Evolutionary conservation across 208 protist genomes (phyloP).

Genomic region (Wallacemonas sp.): DNA sequence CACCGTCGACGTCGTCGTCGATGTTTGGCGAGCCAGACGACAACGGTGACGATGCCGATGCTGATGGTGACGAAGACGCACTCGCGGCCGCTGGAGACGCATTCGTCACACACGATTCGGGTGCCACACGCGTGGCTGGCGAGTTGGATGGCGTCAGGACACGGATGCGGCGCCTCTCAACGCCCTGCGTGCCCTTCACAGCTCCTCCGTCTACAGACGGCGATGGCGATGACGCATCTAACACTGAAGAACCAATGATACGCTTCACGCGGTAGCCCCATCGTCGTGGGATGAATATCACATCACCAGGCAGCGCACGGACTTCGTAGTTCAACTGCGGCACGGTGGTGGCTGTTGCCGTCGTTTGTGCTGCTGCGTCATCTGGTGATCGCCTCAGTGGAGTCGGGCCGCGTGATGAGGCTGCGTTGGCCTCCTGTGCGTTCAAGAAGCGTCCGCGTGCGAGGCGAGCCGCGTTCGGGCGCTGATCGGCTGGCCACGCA

Average conservation of each 20-base stretch:
- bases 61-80: too few species aligned
- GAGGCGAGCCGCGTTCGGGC: slow-evolving; percentile 31
- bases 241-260: slow-evolving; percentile 49
- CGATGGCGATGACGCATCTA: not conserved
- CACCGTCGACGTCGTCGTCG: not conserved
- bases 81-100: not conserved
- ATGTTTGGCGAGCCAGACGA: too few species aligned
- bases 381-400: not conserved
- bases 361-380: not conserved
- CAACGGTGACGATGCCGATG: too few species aligned
- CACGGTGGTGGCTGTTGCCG: not conserved
- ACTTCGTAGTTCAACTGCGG: slow-evolving; percentile 48
- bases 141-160: not conserved
- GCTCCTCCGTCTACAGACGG: not conserved
- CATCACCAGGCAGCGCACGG: slow-evolving; percentile 78
- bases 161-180: too few species aligned
- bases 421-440: slow-evolving; percentile 26
- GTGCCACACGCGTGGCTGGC: not conserved
- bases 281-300: slow-evolving; percentile 71
- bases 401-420: too few species aligned
- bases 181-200: not conserved
- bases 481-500: slow-evolving; percentile 37
- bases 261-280: slow-evolving; percentile 66
- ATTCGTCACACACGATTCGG: not conserved
- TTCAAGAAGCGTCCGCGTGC: slow-evolving; percentile 38